These are phyloP conservation scores for Yamadazyma buinensis DNA, from an alignment of 1,139 yeast species.

Conservation along the genomic window DNA sequence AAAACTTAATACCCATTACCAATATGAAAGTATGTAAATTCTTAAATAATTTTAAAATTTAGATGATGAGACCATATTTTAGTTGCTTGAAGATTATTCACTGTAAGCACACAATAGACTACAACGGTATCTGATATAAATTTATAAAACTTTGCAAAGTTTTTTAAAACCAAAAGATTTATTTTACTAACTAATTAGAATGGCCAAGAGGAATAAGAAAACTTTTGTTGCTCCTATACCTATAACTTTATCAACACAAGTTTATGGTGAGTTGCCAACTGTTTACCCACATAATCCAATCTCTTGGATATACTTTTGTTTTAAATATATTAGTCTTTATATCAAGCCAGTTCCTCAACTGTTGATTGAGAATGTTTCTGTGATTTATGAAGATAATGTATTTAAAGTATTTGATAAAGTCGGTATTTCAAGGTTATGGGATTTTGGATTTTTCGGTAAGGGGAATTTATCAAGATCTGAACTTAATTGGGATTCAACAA, in stretches of 20 bases:
- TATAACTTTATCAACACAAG: conserved; percentile 33
- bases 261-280: conserved; percentile 40
- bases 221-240: conserved; percentile 48
- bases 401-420: conserved; percentile 44
- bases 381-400: conserved; percentile 26
- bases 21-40: conserved; percentile 6
- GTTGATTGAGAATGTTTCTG: conserved; percentile 18
- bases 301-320: conserved; percentile 50
- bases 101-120: conserved; percentile 91
- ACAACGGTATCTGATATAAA: conserved; percentile 96
- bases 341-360: conserved; percentile 26
- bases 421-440: conserved; percentile 68
- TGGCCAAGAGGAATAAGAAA: conserved; percentile 17
- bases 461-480: conserved; percentile 87
- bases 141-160: too few relatives aligned
- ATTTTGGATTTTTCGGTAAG: conserved; percentile 89
- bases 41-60: not conserved
- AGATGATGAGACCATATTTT: conserved; percentile 7
- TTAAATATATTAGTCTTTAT: conserved; percentile 25
- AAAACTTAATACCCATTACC: too few relatives aligned
- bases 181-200: conserved; percentile 13
- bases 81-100: conserved; percentile 10
- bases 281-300: conserved; percentile 55
- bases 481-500: conserved; percentile 80
- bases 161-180: too few relatives aligned